Percentiles rank a stretch among this genome's conserved stretches.
Evolutionary conservation across 2,329 filamentous ascomycete species (phyloP).

Genomic region (Hysterium pulicare): DNA sequence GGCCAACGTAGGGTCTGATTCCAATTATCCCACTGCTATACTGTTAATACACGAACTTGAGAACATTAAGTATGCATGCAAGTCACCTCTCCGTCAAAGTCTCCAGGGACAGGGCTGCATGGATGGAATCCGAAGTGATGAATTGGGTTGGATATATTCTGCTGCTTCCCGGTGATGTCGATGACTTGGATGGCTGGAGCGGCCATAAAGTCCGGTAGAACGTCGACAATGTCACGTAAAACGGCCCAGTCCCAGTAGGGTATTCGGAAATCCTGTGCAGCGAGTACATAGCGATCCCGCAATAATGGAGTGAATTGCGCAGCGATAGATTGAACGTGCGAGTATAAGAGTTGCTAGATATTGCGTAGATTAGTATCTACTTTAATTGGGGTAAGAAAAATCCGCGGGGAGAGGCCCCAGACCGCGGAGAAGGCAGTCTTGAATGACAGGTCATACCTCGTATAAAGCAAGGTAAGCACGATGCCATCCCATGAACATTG

Average conservation of each 20-base stretch:
- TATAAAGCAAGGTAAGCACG: slow-evolving; percentile 69
- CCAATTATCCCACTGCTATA: slow-evolving; percentile 18
- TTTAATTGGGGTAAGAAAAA: too few relatives aligned
- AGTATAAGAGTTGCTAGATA: slow-evolving; percentile 25
- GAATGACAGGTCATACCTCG: slow-evolving; percentile 42
- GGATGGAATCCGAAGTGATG: slow-evolving; percentile 27
- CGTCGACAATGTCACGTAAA: slow-evolving; percentile 11
- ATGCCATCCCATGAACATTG: slow-evolving; percentile 82
- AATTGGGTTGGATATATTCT: slow-evolving; percentile 26
- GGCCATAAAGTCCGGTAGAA: slow-evolving; percentile 25
- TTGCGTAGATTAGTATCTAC: too few relatives aligned
- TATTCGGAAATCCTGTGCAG: slow-evolving; percentile 7
- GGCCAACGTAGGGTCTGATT: slow-evolving; percentile 33
- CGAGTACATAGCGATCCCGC: slow-evolving; percentile 3
- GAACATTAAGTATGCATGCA: neutral
- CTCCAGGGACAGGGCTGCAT: slow-evolving; percentile 10
- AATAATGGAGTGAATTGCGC: neutral
- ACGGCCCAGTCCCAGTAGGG: slow-evolving; percentile 15
- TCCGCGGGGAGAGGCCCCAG: too few relatives aligned
- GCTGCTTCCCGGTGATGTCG: slow-evolving; percentile 12
- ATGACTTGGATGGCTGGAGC: slow-evolving; percentile 14
- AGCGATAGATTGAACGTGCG: slow-evolving; percentile 3
- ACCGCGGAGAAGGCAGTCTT: neutral
- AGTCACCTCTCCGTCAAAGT: slow-evolving; percentile 14
- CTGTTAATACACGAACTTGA: too few relatives aligned